Evolutionary conservation across 345 rosid genomes (phyloP).

Genomic region (Combretum micranthum): DNA sequence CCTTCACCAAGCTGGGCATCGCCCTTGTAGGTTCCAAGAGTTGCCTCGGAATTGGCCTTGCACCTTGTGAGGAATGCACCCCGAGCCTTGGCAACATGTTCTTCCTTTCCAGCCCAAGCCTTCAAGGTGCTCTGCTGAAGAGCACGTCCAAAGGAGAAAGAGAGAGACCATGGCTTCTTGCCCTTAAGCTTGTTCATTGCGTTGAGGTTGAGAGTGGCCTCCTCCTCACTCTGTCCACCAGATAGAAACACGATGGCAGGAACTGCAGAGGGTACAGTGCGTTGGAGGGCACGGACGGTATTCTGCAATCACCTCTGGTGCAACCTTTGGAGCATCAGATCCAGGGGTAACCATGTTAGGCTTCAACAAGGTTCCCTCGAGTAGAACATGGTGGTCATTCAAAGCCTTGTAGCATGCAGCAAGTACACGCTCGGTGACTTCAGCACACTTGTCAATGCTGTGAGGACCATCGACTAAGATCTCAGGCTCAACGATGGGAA

Average conservation of each 20-base stretch:
- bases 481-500: constrained; percentile 95
- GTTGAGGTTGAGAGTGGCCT: constrained; percentile 76
- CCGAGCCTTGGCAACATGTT: constrained; percentile 61
- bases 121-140: constrained; percentile 89
- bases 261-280: constrained; percentile 84
- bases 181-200: constrained; percentile 75
- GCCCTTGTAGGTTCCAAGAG: constrained; percentile 84
- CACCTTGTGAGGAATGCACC: constrained; percentile 55
- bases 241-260: constrained; percentile 89
- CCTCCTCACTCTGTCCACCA: constrained; percentile 92
- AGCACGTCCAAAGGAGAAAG: constrained; percentile 92
- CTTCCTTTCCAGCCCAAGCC: constrained; percentile 83
- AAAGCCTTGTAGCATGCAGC: constrained; percentile 96
- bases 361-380: constrained; percentile 87
- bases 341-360: constrained; percentile 99
- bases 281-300: constrained; percentile 63
- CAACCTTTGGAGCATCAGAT: constrained; percentile 67
- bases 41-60: constrained; percentile 92
- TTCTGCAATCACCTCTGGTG: constrained; percentile 76
- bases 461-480: constrained; percentile 84
- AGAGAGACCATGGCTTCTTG: constrained; percentile 88
- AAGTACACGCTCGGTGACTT: constrained; percentile 69
- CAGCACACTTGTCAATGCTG: constrained; percentile 71
- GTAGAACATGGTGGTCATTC: constrained; percentile 79
- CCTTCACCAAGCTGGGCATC: constrained; percentile 67